Conservation (phyloP, 208 protist species). For the Ichthyophonus hoferi region DNA sequence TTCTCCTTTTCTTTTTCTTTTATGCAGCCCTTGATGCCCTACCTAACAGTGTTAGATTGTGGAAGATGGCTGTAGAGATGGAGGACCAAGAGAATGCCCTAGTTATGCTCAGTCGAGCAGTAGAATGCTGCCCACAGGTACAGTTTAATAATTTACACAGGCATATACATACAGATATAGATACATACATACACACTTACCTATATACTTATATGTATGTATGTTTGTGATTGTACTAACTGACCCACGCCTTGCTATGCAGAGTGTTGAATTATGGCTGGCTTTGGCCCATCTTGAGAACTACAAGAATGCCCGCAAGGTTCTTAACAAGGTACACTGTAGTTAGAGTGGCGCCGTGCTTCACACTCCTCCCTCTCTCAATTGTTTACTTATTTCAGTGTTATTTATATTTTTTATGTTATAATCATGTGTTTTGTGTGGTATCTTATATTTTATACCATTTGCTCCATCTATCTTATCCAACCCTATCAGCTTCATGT, state of each 20-base stretch:
- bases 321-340: slow-evolving; percentile 61
- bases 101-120: slow-evolving; percentile 73
- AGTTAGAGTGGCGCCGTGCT: too few species aligned
- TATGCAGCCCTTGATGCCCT: slow-evolving; percentile 66
- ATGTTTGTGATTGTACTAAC: too few species aligned
- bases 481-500: too few species aligned
- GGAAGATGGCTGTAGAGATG: slow-evolving; percentile 75
- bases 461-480: too few species aligned
- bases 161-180: background rate
- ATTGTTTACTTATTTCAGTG: background rate
- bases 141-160: background rate
- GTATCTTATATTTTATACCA: too few species aligned
- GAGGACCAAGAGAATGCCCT: slow-evolving; percentile 72
- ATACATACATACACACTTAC: background rate
- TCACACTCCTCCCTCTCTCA: background rate
- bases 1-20: too few species aligned
- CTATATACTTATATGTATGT: background rate
- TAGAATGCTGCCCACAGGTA: slow-evolving; percentile 67
- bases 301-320: slow-evolving; percentile 72
- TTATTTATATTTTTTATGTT: background rate
- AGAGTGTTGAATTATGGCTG: slow-evolving; percentile 80
- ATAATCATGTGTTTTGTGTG: slow-evolving; percentile 21
- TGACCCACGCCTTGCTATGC: background rate
- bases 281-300: slow-evolving; percentile 77
- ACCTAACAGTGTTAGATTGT: slow-evolving; percentile 72